Evolutionary conservation across 768 basidiomycete genomes (phyloP).

Genomic region (Pleurotus eryngii): DNA sequence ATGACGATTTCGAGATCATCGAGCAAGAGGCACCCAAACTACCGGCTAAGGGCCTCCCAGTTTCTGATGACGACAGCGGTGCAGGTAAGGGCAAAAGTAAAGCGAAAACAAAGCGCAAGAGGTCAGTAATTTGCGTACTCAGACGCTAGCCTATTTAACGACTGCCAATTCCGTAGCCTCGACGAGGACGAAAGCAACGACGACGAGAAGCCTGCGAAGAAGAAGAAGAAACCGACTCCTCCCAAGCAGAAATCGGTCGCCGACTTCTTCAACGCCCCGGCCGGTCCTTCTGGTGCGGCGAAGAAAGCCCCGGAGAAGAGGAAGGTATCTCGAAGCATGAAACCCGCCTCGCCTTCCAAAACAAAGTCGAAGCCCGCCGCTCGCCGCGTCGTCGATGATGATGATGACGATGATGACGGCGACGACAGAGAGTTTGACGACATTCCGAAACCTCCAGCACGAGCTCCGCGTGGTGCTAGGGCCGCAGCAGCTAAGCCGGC

Average conservation of each 20-base stretch:
- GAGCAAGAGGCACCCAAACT: neutral
- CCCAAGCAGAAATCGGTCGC: slow-evolving; percentile 40
- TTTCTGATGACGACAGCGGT: slow-evolving; percentile 9
- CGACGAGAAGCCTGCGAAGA: slow-evolving; percentile 43
- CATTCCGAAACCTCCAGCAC: slow-evolving; percentile 35
- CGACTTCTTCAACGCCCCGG: slow-evolving; percentile 57
- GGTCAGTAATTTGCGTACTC: slow-evolving; percentile 33
- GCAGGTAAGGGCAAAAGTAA: slow-evolving; percentile 18
- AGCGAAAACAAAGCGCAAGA: slow-evolving; percentile 61
- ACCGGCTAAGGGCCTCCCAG: slow-evolving; percentile 12
- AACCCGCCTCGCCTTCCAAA: slow-evolving; percentile 51
- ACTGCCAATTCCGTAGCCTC: slow-evolving; percentile 22
- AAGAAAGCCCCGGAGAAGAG: slow-evolving; percentile 36
- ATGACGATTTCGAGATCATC: slow-evolving; percentile 26
- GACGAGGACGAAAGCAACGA: slow-evolving; percentile 36
- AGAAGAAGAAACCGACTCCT: slow-evolving; percentile 52
- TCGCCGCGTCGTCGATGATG: slow-evolving; percentile 36
- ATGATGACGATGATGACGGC: slow-evolving; percentile 39
- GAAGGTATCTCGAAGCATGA: slow-evolving; percentile 59
- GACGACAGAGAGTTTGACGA: slow-evolving; percentile 41
- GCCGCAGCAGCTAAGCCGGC: slow-evolving; percentile 46
- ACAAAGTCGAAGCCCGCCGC: slow-evolving; percentile 43
- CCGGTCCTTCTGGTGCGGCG: slow-evolving; percentile 25
- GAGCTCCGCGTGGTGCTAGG: slow-evolving; percentile 46
- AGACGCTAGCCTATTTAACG: neutral